phyloP scores from a whole-genome alignment of 768 basidiomycete species.

The Termitomyces sp. region DNA sequence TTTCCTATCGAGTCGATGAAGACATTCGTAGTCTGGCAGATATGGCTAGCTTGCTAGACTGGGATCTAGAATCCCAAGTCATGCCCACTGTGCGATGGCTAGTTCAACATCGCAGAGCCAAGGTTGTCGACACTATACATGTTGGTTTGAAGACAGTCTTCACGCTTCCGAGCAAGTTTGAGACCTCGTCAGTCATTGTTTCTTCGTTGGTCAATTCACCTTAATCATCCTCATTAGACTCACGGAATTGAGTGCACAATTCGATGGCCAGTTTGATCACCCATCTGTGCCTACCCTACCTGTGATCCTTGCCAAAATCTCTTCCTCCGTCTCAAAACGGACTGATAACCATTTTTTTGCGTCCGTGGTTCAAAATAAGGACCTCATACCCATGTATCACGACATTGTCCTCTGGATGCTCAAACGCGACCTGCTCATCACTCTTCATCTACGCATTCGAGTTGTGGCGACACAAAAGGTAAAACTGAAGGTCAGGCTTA shows the following conservation, averaged over 20 bases:
- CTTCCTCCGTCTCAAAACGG: constrained; percentile 58
- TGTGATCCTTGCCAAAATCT: constrained; percentile 68
- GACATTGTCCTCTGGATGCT: constrained; percentile 91
- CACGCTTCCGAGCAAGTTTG: constrained; percentile 60
- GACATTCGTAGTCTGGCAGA: constrained; percentile 54
- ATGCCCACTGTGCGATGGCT: constrained; percentile 91
- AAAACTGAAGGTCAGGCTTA: constrained; percentile 60
- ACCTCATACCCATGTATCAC: constrained; percentile 63
- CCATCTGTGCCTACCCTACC: constrained; percentile 65
- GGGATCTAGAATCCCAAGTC: constrained; percentile 77
- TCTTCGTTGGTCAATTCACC: constrained; percentile 1
- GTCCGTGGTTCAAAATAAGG: constrained; percentile 65
- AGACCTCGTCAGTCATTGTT: constrained; percentile 43
- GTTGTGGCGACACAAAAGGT: constrained; percentile 73
- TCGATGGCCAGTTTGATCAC: constrained; percentile 53
- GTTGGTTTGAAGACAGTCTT: constrained; percentile 77
- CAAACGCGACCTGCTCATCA: constrained; percentile 77
- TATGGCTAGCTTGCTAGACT: constrained; percentile 75
- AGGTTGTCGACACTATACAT: constrained; percentile 84
- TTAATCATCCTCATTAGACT: constrained; percentile 30
- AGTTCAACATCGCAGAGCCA: constrained; percentile 84
- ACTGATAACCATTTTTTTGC: constrained; percentile 74
- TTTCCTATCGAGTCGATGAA: not conserved
- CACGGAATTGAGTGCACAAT: constrained; percentile 49
- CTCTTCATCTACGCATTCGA: constrained; percentile 80